Percentiles rank a stretch among this genome's conserved stretches.
These are phyloP conservation scores for Termitomyces sp. DNA, from an alignment of 768 basidiomycete genomes.

Conservation along the genomic window DNA sequence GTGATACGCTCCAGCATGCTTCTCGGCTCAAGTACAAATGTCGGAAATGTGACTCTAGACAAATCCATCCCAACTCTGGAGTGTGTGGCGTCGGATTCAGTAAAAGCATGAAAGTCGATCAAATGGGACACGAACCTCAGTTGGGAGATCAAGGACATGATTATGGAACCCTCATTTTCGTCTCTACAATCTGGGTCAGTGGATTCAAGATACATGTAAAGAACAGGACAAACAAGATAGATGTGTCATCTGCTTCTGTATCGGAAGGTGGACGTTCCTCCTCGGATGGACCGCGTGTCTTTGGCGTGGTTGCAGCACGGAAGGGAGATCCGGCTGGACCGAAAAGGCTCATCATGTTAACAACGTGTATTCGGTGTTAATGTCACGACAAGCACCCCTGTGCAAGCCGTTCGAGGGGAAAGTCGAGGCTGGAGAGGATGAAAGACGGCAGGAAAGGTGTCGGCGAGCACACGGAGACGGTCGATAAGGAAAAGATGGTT, in stretches of 20 bases:
- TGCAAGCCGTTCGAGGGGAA: background rate
- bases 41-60: constrained; percentile 88
- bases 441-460: background rate
- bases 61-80: constrained; percentile 94
- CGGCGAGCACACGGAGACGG: background rate
- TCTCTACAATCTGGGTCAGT: constrained; percentile 55
- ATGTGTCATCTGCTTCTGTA: constrained; percentile 86
- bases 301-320: constrained; percentile 45
- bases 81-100: background rate
- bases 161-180: constrained; percentile 91
- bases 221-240: constrained; percentile 66
- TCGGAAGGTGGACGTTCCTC: constrained; percentile 74
- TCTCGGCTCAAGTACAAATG: constrained; percentile 94
- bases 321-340: constrained; percentile 63
- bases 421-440: background rate
- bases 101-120: background rate
- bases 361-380: background rate
- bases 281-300: constrained; percentile 64
- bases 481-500: background rate
- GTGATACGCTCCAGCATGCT: constrained; percentile 98
- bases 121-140: constrained; percentile 51
- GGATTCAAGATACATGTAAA: constrained; percentile 26
- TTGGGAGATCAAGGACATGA: constrained; percentile 84
- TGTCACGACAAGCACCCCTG: background rate
- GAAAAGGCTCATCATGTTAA: constrained; percentile 76